Evolutionary conservation across 345 rosid species (phyloP).

Genomic region (Mercurialis annua): DNA sequence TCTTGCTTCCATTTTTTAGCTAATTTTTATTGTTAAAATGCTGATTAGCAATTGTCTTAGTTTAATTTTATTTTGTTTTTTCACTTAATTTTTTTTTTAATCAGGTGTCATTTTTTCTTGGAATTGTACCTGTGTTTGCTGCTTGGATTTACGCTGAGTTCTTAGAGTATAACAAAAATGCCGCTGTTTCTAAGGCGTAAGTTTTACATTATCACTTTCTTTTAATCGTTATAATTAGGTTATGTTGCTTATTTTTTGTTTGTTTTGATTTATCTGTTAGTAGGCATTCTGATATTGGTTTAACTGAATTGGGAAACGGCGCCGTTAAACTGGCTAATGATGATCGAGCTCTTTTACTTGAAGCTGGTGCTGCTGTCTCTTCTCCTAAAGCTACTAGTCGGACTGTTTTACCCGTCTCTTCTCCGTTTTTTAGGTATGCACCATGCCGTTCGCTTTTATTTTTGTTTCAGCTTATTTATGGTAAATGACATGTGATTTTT

Average conservation of each 20-base stretch:
- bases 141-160: slow-evolving; percentile 87
- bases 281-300: slow-evolving; percentile 74
- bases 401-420: slow-evolving; percentile 24
- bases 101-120: slow-evolving; percentile 77
- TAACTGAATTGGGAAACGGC: slow-evolving; percentile 59
- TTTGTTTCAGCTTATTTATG: neutral
- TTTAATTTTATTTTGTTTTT: slow-evolving; percentile 1
- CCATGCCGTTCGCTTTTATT: no score
- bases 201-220: slow-evolving; percentile 21
- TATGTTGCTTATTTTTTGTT: slow-evolving; percentile 8
- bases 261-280: slow-evolving; percentile 27
- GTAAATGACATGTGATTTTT: neutral
- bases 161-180: slow-evolving; percentile 57
- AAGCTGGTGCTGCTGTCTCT: slow-evolving; percentile 83
- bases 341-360: slow-evolving; percentile 72
- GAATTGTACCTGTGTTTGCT: slow-evolving; percentile 54
- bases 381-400: slow-evolving; percentile 68
- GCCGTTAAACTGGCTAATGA: slow-evolving; percentile 77
- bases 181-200: slow-evolving; percentile 59
- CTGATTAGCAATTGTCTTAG: neutral
- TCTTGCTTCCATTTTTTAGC: slow-evolving; percentile 9
- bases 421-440: slow-evolving; percentile 81
- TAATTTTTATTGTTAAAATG: slow-evolving; percentile 1
- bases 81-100: neutral
- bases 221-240: neutral